These are phyloP conservation scores for Cylindrodendrum hubeiense DNA, from an alignment of 2,329 filamentous ascomycete species.

Conservation along the genomic window DNA sequence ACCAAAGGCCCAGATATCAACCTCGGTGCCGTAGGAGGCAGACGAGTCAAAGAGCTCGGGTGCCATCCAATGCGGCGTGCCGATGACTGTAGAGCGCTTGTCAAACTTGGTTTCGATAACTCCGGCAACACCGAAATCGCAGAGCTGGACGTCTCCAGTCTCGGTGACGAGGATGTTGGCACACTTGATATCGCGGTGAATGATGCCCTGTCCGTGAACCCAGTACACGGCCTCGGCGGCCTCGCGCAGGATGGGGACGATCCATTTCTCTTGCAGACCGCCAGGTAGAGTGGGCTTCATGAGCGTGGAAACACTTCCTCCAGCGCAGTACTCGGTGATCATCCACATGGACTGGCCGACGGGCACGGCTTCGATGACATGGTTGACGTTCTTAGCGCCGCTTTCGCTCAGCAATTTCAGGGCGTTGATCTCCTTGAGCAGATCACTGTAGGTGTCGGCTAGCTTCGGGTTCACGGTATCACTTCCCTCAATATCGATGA, in stretches of 20 bases:
- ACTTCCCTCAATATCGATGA: constrained; percentile 85
- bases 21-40: constrained; percentile 76
- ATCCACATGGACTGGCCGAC: constrained; percentile 89
- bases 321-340: constrained; percentile 87
- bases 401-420: constrained; percentile 80
- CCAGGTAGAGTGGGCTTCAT: constrained; percentile 76
- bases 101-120: constrained; percentile 81
- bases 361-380: constrained; percentile 82
- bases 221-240: constrained; percentile 75
- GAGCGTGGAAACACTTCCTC: constrained; percentile 82
- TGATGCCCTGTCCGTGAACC: constrained; percentile 77
- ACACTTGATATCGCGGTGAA: constrained; percentile 79
- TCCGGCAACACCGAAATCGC: constrained; percentile 87
- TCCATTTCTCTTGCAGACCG: constrained; percentile 78
- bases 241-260: constrained; percentile 75
- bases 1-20: constrained; percentile 89
- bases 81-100: constrained; percentile 84
- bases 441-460: constrained; percentile 76
- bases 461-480: constrained; percentile 76
- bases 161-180: constrained; percentile 86
- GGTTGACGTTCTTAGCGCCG: constrained; percentile 83
- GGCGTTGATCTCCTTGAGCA: constrained; percentile 76
- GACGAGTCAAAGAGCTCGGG: constrained; percentile 78
- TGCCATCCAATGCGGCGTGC: constrained; percentile 89
- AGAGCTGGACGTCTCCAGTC: constrained; percentile 81